Evolutionary conservation across 352 stramenopile species (phyloP).

Genomic region (Phytophthora vignae): DNA sequence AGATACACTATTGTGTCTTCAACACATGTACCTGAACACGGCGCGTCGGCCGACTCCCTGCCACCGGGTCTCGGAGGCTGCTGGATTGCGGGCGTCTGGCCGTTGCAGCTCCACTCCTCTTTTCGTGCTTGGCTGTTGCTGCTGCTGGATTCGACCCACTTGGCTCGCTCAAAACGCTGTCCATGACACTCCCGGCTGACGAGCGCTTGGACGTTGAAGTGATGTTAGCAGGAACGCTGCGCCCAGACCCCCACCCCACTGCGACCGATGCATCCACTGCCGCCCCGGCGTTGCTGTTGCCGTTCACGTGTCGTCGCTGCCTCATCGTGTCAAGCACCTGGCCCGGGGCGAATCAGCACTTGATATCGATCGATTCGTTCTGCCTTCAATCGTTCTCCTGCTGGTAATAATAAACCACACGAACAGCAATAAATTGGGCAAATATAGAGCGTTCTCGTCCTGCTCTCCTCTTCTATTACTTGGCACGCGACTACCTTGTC

Average conservation of each 20-base stretch:
- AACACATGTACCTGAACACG: conserved; percentile 39
- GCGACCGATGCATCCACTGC: background rate
- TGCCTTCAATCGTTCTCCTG: background rate
- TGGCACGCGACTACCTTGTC: background rate
- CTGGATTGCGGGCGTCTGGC: conserved; percentile 29
- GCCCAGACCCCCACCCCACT: conserved; percentile 26
- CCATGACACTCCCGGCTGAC: background rate
- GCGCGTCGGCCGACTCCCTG: conserved; percentile 19
- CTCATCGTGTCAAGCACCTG: conserved; percentile 37
- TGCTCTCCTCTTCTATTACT: conserved; percentile 25
- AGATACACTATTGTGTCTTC: no score
- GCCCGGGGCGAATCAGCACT: background rate
- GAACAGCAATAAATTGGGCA: conserved; percentile 11
- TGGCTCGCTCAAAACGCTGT: background rate
- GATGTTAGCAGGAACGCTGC: conserved; percentile 17
- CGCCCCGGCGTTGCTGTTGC: conserved; percentile 56
- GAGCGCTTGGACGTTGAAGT: conserved; percentile 20
- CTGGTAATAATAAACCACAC: conserved; percentile 26
- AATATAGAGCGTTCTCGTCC: conserved; percentile 30
- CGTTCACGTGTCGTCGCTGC: conserved; percentile 59
- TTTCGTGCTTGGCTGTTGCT: background rate
- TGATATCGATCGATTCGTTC: background rate
- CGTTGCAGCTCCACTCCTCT: conserved; percentile 26
- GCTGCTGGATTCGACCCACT: background rate
- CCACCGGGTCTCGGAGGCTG: conserved; percentile 17